Evolutionary conservation across 1,284 basidiomycete genomes (phyloP).

Genomic region (Cryptococcus neoformans): DNA sequence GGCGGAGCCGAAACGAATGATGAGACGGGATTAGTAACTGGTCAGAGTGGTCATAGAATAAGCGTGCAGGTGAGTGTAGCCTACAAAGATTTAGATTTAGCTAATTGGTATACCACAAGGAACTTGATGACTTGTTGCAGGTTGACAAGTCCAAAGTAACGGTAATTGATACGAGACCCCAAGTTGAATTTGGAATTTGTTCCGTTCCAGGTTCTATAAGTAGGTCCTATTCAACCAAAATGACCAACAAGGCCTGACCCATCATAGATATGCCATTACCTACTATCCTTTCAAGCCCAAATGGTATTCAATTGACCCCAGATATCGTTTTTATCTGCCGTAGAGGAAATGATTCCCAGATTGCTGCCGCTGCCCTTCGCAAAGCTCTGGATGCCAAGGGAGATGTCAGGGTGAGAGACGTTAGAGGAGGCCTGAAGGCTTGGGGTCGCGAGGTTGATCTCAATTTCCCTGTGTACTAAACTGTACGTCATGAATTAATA

Average conservation of each 20-base stretch:
- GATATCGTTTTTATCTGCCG: slow-evolving; percentile 70
- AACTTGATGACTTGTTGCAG: slow-evolving; percentile 13
- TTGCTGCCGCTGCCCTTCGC: slow-evolving; percentile 68
- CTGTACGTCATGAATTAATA: background rate
- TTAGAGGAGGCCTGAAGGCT: slow-evolving; percentile 71
- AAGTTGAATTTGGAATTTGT: slow-evolving; percentile 83
- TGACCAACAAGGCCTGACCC: background rate
- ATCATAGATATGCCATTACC: slow-evolving; percentile 42
- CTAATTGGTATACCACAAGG: slow-evolving; percentile 12
- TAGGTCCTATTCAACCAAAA: slow-evolving; percentile 51
- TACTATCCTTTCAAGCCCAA: slow-evolving; percentile 28
- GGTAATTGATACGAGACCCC: slow-evolving; percentile 79
- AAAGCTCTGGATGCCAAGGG: slow-evolving; percentile 55
- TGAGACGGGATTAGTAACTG: slow-evolving; percentile 18
- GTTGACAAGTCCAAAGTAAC: background rate
- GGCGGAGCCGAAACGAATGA: slow-evolving; percentile 52
- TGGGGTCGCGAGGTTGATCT: slow-evolving; percentile 71
- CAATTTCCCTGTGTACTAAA: slow-evolving; percentile 70
- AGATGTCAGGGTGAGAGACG: slow-evolving; percentile 60
- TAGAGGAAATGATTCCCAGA: slow-evolving; percentile 88
- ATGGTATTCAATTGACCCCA: slow-evolving; percentile 10
- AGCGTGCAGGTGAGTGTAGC: slow-evolving; percentile 18
- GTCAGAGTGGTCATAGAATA: slow-evolving; percentile 41
- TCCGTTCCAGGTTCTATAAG: slow-evolving; percentile 71
- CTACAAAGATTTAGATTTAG: background rate